Base-by-base conservation (phyloP, 345 rosid species). In the Heritiera fomes region DNA sequence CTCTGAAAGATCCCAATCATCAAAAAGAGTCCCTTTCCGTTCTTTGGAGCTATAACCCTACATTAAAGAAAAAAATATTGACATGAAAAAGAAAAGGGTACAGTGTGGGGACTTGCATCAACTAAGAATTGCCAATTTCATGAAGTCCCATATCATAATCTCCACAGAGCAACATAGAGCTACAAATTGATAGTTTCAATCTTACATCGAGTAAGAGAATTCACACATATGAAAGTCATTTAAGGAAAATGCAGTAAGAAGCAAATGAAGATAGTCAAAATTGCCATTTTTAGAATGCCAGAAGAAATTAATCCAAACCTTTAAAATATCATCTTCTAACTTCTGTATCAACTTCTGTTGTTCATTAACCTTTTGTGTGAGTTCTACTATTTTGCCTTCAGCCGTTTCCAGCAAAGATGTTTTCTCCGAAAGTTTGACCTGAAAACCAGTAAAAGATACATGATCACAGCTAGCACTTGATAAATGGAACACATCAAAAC, bases 1-100 rank as follows among this genome's bases (percentile, higher is more conserved):
- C 82, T 92, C 99, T 50, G 94, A 90, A 86, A 91, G 91, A 82
- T 96, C 98, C 99, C 98, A 96, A 49, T 90, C 95, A 75, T 96
- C 90, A 80, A 92, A 91, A 17, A 90, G 82, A 80, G 89, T 85
- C 76, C 90, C 87, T 86, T 88, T 94, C 73, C 84, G 89, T 80
- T 94, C 98, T 86, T 85, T 94, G 77, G 98, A 92, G 82, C 92
- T 83, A 86, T 90, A 96, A 70, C 98, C 99, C 99, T 94, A 86
- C 32, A 80, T 63, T 49, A 60, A 30, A 41, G n/a, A 62, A n/a
- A n/a, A n/a, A n/a, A n/a, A n/a, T n/a, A n/a, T n/a, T n/a, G n/a
- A n/a, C 60, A 56, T 18, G 32, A 50, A 38, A 58, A 55, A 32
- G 58, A 69, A 66, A 65, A 17, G 45, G 63, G 1, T 34, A 12